These are phyloP conservation scores for Quillaja saponaria DNA, from an alignment of 306 rosid species.

Conservation along the genomic window DNA sequence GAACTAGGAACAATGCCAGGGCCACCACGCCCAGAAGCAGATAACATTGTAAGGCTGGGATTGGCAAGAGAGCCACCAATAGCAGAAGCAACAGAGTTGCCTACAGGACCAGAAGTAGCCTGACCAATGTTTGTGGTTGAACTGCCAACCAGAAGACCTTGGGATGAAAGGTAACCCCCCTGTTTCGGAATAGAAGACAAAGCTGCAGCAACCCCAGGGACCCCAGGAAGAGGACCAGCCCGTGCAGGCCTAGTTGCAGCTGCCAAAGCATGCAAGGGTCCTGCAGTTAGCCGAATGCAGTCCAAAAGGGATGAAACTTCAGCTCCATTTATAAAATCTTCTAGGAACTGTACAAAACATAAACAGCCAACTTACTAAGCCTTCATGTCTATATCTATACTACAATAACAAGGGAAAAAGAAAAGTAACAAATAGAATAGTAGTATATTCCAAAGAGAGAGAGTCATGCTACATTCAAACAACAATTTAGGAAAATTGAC, in stretches of 20 bases:
- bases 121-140: constrained; percentile 54
- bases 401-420: not conserved
- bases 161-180: constrained; percentile 64
- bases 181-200: constrained; percentile 78
- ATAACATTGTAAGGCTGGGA: constrained; percentile 72
- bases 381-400: not conserved
- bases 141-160: constrained; percentile 62
- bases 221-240: constrained; percentile 91
- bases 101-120: constrained; percentile 54
- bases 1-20: constrained; percentile 99
- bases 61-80: constrained; percentile 56
- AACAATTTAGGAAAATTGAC: not conserved
- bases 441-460: not conserved
- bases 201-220: constrained; percentile 62
- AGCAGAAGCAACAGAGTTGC: constrained; percentile 50
- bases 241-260: constrained; percentile 99
- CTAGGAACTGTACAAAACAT: constrained; percentile 71
- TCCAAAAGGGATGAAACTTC: constrained; percentile 96
- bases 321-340: constrained; percentile 97
- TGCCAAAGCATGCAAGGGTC: constrained; percentile 95
- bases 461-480: not conserved
- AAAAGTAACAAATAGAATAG: not conserved
- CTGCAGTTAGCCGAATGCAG: constrained; percentile 98
- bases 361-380: constrained; percentile 25
- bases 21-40: constrained; percentile 94